Conservation (phyloP, 805 yeast genomes). For the Candida tibetensis region DNA sequence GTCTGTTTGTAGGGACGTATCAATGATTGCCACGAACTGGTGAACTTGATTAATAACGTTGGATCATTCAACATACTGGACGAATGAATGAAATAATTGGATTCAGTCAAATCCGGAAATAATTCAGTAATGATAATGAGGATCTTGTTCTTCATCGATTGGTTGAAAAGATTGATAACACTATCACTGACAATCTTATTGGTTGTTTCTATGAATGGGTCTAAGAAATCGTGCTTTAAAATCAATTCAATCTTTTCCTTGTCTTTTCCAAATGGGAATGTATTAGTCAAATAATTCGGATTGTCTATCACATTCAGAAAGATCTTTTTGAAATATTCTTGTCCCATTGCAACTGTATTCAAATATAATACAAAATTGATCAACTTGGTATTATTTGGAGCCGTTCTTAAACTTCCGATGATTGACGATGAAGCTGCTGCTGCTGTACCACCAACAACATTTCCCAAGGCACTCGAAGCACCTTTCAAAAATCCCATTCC, state of each 20-base stretch:
- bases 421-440: constrained; percentile 19
- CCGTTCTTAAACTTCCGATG: constrained; percentile 10
- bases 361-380: constrained; percentile 63
- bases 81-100: constrained; percentile 30
- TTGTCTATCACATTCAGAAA: constrained; percentile 39
- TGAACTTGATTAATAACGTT: constrained; percentile 46
- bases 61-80: constrained; percentile 28
- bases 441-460: constrained; percentile 32
- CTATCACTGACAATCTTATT: constrained; percentile 31
- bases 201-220: constrained; percentile 21
- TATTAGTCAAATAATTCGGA: constrained; percentile 19
- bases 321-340: constrained; percentile 54
- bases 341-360: constrained; percentile 68
- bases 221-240: constrained; percentile 29
- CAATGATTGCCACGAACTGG: constrained; percentile 60
- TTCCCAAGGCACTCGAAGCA: constrained; percentile 44
- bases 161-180: constrained; percentile 46
- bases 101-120: constrained; percentile 31
- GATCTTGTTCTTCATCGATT: constrained; percentile 44
- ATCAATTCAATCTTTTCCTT: constrained; percentile 29
- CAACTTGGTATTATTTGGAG: constrained; percentile 46
- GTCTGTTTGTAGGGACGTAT: constrained; percentile 64
- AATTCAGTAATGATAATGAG: constrained; percentile 44
- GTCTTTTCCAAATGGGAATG: constrained; percentile 39
- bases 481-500: constrained; percentile 41